Base-by-base conservation (phyloP, 345 rosid species). In the Citrus mangshanensis region DNA sequence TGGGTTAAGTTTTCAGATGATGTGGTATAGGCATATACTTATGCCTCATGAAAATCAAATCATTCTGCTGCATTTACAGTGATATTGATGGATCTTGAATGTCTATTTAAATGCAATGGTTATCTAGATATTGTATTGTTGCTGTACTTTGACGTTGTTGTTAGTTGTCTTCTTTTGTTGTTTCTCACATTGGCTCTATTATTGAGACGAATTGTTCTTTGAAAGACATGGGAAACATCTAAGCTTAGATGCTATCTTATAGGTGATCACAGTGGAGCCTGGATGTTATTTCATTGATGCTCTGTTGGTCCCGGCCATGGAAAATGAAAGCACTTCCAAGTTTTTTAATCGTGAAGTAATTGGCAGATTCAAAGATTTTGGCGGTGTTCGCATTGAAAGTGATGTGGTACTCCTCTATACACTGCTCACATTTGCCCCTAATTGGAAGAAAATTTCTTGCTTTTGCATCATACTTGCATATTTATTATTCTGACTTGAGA, bases 231-330 rank as follows among this genome's bases (percentile, higher is more conserved):
- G 37, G 35, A 22, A 21, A 25, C 10, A 51, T 51, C 35, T 75
- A 75, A 86, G 51, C 62, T 40, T 64, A 32, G 16, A 24, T 55
- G 25, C 58, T 61, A 51, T 79, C 28, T 75, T 84, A 78, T 70
- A 95, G 98, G 98, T 95, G 51, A 93, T 93, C 68, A 93, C 98
- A 12, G 98, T 93, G 86, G 98, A 95, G 87, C 98, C 98, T 35
- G 98, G 97, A 70, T 95, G 98, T 86, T 95, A 93, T 81, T 93
- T 95, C 83, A 95, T 93, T 25, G 92, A 91, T 81, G 97, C 95
- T 65, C 78, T 95, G 72, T 82, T 92, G 85, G 63, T 59, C 70
- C 97, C 95, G 5, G 98, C 98, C 80, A 82, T 89, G 88, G 89
- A 87, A 38, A 82, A 80, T 60, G 51, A 86, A 38, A 86, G 49